Evolutionary conservation across 257 asterid species (phyloP).

Genomic region (Solanum stenotomum): DNA sequence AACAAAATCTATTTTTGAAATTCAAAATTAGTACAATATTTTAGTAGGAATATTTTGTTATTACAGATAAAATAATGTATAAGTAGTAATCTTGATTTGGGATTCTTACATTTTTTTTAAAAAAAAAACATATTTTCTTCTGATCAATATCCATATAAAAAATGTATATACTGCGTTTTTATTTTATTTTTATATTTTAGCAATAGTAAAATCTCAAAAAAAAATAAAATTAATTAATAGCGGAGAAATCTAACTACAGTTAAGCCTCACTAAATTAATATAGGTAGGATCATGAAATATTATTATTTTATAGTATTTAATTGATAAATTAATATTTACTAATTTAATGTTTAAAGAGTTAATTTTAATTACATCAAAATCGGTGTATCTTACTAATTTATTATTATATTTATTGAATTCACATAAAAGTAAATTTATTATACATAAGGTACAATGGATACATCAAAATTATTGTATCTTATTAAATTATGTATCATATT

Average conservation of each 20-base stretch:
- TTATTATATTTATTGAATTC: no score
- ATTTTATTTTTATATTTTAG: neutral
- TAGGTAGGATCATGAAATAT: neutral
- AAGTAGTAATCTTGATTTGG: neutral
- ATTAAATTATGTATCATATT: neutral
- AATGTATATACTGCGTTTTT: neutral
- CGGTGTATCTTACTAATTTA: neutral
- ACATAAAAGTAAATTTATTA: no score
- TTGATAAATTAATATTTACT: neutral
- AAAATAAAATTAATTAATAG: neutral
- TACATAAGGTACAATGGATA: no score
- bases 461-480: no score
- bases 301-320: no score
- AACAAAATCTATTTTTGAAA: neutral
- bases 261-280: neutral
- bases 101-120: neutral
- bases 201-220: neutral
- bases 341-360: no score
- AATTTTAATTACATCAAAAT: no score
- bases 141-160: neutral
- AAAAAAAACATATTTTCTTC: neutral
- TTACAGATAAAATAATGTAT: neutral
- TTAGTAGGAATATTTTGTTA: neutral
- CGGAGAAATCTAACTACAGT: neutral
- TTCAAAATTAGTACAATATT: neutral